Evolutionary conservation across 2,329 filamentous ascomycete genomes (phyloP), one percentile per base, ranked within the genome.

Genomic region (Anisogramma anomala): DNA sequence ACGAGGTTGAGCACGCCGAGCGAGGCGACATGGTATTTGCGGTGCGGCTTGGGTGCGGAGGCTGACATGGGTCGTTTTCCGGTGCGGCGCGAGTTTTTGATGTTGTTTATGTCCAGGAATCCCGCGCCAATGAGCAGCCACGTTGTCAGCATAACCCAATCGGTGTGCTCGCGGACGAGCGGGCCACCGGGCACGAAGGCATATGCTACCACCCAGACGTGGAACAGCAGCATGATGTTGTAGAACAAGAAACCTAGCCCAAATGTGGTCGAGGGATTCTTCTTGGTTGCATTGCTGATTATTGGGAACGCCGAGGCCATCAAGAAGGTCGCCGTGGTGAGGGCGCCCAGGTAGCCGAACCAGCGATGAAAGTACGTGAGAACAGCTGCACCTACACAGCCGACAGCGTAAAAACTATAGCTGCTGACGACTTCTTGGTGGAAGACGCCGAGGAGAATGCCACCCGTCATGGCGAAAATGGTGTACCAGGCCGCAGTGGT

Each of bases 121-220:
- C 91, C 91, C 34, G 77, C 79, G 22, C 86, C 91, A 48, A 98
- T 81, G 44, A 81, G 69, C 2, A 86, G 58, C 84, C 96, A 94
- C 55, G 75, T 94, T 6, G 74, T 75, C 5, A 77, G 73, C 86
- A 96, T 94, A 55, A 98, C 73, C 84, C 88, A 95, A 58, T 96
- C 89, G 1, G 88, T 98, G 56, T 81, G 88, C 60, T 98, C 91
- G 33, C 91, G 81, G 32, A 98, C 84, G 1, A 94, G 72, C 3
- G 86, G 86, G 2, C 91, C 91, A 38, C 91, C 91, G 2, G 91
- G 91, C 3, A 98, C 91, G 52, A 98, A 98, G 10, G 91, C 91
- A 55, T 98, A 98, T 2, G 91, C 91, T 9, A 98, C 91, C 26
- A 95, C 84, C 91, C 91, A 98, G 41, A 95, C 87, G 56, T 96